Evolutionary conservation across 2,329 filamentous ascomycete genomes (phyloP).

Genomic region (Xylaria sp.): DNA sequence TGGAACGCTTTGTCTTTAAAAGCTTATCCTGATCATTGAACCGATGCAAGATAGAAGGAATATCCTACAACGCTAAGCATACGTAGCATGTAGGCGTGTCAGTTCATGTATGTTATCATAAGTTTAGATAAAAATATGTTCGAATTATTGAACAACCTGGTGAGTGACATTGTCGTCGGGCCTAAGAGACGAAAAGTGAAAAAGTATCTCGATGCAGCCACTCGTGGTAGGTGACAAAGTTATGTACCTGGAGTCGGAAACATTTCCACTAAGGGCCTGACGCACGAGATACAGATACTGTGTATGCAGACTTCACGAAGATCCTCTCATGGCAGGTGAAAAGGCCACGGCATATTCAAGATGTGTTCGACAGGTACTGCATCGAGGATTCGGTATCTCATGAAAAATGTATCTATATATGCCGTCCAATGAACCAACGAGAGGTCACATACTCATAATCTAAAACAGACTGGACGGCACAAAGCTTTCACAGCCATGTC

Average conservation of each 20-base stretch:
- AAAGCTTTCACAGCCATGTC: constrained; percentile 24
- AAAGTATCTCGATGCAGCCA: constrained; percentile 3
- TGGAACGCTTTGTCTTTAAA: too few species aligned
- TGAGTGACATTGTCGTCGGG: constrained; percentile 10
- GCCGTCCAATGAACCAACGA: background rate
- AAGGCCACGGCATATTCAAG: background rate
- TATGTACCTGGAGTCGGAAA: background rate
- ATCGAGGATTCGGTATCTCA: background rate
- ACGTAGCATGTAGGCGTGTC: too few species aligned
- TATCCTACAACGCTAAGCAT: too few species aligned
- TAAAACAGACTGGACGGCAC: constrained; percentile 13
- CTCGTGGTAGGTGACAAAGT: constrained; percentile 20
- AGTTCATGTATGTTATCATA: background rate
- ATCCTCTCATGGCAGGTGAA: constrained; percentile 4
- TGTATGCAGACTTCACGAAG: constrained; percentile 7
- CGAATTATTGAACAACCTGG: background rate
- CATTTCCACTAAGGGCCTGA: background rate
- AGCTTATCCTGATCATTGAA: too few species aligned
- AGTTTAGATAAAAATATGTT: constrained; percentile 7
- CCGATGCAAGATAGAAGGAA: too few species aligned
- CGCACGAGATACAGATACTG: background rate
- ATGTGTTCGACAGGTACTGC: constrained; percentile 21
- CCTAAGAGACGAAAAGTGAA: constrained; percentile 20
- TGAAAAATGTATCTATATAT: constrained; percentile 16
- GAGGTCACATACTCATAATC: background rate